Conservation (phyloP, 1,284 basidiomycete species). For the Apiotrichum montevideense region DNA sequence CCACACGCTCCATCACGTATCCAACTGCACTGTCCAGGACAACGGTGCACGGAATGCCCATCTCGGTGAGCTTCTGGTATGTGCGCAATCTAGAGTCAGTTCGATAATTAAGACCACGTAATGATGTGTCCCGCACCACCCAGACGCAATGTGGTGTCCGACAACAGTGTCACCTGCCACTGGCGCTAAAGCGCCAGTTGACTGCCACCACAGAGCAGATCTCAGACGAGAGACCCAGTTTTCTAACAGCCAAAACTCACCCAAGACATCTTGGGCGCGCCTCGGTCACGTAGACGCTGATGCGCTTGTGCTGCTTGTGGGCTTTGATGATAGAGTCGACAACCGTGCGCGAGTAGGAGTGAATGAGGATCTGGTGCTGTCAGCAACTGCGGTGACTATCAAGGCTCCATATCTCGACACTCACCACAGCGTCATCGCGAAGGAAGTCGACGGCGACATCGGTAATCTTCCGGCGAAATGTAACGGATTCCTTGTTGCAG, state of each 20-base stretch:
- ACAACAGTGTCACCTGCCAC: too few species aligned
- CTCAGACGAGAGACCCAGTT: too few species aligned
- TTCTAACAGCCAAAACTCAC: conserved; percentile 9
- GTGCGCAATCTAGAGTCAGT: conserved; percentile 65
- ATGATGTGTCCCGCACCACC: too few species aligned
- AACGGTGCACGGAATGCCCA: conserved; percentile 88
- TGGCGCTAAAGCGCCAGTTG: too few species aligned
- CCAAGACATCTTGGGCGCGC: conserved; percentile 35
- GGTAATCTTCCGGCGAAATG: conserved; percentile 82
- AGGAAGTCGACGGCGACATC: conserved; percentile 85
- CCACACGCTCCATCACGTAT: conserved; percentile 92
- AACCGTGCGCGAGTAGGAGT: conserved; percentile 93
- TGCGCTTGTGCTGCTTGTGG: conserved; percentile 75
- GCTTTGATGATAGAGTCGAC: conserved; percentile 86
- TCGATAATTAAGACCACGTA: too few species aligned
- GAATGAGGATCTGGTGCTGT: conserved; percentile 72
- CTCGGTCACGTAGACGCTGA: conserved; percentile 91
- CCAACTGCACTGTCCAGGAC: conserved; percentile 94
- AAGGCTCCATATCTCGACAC: conserved; percentile 27
- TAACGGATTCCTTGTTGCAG: conserved; percentile 31
- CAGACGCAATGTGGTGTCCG: too few species aligned
- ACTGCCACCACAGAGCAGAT: too few species aligned
- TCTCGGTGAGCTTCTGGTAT: conserved; percentile 71
- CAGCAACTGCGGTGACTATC: neutral
- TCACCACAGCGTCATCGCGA: conserved; percentile 83